These are phyloP conservation scores for Fusarium algeriense DNA, from an alignment of 2,329 filamentous ascomycete species.

Conservation along the genomic window DNA sequence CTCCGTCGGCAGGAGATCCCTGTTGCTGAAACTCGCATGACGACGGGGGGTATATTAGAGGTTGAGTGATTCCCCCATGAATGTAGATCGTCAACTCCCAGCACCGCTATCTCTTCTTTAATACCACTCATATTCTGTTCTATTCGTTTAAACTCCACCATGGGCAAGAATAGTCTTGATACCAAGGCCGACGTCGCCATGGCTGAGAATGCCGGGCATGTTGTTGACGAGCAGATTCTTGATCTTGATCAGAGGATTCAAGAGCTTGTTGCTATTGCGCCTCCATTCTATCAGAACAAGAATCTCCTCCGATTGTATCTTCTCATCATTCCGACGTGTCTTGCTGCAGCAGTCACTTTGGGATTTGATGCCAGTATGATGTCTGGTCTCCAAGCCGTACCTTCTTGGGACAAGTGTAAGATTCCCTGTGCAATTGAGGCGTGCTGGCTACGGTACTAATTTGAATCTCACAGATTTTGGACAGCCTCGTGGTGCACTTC, in stretches of 20 bases:
- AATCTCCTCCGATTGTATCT: constrained; percentile 25
- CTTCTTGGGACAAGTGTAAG: constrained; percentile 22
- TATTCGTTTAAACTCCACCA: background rate
- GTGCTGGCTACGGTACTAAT: no score
- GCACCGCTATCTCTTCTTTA: background rate
- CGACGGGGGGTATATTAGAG: background rate
- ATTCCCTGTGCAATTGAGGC: no score
- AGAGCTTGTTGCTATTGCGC: background rate
- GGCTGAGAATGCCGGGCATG: background rate
- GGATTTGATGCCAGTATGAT: constrained; percentile 61
- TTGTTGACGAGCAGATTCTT: background rate
- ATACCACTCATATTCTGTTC: fast-evolving
- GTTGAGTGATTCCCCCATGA: background rate
- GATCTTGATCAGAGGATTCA: background rate
- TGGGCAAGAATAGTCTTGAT: background rate
- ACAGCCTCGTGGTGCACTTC: constrained; percentile 47
- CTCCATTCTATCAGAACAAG: constrained; percentile 19
- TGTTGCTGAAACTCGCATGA: background rate
- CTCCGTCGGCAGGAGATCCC: background rate
- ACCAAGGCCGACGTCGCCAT: background rate
- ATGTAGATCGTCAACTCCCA: background rate
- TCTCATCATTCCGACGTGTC: constrained; percentile 24
- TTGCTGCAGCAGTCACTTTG: constrained; percentile 26
- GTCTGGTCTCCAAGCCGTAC: constrained; percentile 34
- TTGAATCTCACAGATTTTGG: background rate